A percentile compares a stretch with the other conserved stretches of the same genome.
These are phyloP conservation scores for Lojkania enalia DNA, from an alignment of 2,329 filamentous ascomycete genomes.

Conservation along the genomic window DNA sequence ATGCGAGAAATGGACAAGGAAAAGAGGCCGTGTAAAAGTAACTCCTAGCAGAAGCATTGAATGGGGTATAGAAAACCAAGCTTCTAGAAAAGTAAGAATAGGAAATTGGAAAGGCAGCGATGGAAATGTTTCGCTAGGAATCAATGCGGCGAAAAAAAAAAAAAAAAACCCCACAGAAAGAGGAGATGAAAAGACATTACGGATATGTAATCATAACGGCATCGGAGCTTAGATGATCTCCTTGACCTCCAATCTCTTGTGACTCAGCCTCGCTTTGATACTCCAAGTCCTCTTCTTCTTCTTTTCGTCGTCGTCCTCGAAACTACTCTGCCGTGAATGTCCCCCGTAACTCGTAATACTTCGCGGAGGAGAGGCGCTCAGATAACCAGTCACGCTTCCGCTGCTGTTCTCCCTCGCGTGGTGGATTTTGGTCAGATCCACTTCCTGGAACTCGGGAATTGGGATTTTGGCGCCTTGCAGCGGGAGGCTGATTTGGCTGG, in stretches of 20 bases:
- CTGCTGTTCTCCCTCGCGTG: neutral
- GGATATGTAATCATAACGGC: too few relatives aligned
- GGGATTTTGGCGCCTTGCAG: constrained; percentile 24
- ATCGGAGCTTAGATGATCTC: constrained; percentile 31
- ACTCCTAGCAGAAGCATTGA: too few relatives aligned
- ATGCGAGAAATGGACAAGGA: too few relatives aligned
- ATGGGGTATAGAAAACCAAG: too few relatives aligned
- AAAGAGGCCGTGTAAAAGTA: too few relatives aligned
- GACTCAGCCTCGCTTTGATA: constrained; percentile 26
- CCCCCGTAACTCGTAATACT: neutral
- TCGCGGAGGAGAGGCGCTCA: neutral
- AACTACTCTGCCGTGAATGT: neutral
- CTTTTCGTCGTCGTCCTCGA: constrained; percentile 17
- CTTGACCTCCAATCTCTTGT: constrained; percentile 21
- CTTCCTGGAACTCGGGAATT: constrained; percentile 8
- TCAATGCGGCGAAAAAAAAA: too few relatives aligned
- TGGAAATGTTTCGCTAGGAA: too few relatives aligned
- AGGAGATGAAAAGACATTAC: too few relatives aligned
- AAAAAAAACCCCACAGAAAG: too few relatives aligned
- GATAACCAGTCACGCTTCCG: neutral
- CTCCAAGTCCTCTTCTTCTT: constrained; percentile 34
- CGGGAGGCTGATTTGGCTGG: constrained; percentile 27
- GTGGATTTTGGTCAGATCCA: neutral
- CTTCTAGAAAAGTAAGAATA: too few relatives aligned
- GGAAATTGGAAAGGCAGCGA: too few relatives aligned